A percentile compares a stretch with the other conserved stretches of the same genome.
phyloP scores from a whole-genome alignment of 805 yeast genomes.

The Nakazawaea populi region DNA sequence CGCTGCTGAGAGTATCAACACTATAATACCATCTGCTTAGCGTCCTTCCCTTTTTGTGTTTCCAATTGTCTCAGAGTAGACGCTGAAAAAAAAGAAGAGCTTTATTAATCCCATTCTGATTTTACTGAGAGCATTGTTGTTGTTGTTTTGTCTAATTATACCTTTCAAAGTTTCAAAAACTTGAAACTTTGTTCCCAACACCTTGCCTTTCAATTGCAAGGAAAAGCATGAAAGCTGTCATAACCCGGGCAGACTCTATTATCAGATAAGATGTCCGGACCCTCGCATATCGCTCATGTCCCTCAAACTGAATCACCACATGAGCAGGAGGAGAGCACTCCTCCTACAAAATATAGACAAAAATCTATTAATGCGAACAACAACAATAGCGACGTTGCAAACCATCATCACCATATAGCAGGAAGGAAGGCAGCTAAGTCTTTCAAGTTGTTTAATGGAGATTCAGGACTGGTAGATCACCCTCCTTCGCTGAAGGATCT shows the following conservation, averaged over 20 bases:
- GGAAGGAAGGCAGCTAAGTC: constrained; percentile 58
- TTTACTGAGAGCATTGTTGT: too few species aligned
- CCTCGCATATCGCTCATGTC: background rate
- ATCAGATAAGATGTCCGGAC: background rate
- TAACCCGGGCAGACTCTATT: background rate
- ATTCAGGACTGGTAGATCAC: background rate
- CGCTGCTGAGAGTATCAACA: too few species aligned
- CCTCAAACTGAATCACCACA: background rate
- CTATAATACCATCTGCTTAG: too few species aligned
- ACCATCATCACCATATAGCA: constrained; percentile 23
- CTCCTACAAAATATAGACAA: background rate
- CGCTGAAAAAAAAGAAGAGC: too few species aligned
- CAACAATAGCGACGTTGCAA: background rate
- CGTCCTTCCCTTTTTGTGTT: too few species aligned
- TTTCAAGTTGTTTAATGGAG: constrained; percentile 41
- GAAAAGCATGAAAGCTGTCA: background rate
- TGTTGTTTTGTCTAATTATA: too few species aligned
- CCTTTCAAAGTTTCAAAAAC: too few species aligned
- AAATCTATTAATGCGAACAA: background rate
- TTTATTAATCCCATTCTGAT: too few species aligned
- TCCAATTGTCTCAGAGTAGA: too few species aligned
- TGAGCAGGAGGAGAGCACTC: background rate
- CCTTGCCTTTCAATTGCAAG: background rate
- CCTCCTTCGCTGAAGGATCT: background rate
- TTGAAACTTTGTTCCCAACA: too few species aligned